Conservation (phyloP, 2,329 filamentous ascomycete genomes). For the Myriosclerotinia curreyana region DNA sequence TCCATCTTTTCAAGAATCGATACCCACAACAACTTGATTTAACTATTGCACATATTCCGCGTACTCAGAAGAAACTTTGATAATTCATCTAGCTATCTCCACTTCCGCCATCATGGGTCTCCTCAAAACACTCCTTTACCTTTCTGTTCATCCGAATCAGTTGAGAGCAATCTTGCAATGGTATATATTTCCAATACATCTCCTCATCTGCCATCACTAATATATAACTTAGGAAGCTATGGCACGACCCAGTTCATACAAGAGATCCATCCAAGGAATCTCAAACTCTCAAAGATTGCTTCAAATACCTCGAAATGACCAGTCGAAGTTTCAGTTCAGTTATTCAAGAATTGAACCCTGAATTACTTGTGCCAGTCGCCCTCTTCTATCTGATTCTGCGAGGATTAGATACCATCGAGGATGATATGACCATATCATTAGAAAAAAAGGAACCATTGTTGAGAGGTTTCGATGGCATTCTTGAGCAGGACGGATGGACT, state of each 20-base stretch:
- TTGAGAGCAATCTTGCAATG: slow-evolving; percentile 85
- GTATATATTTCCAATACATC: slow-evolving; percentile 46
- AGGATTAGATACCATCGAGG: slow-evolving; percentile 95
- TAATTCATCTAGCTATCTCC: neutral
- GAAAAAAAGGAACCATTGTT: slow-evolving; percentile 82
- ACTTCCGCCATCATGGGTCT: slow-evolving; percentile 50
- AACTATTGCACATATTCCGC: neutral
- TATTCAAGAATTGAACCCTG: slow-evolving; percentile 92
- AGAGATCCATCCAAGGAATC: slow-evolving; percentile 75
- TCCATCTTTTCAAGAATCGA: neutral
- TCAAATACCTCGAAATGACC: slow-evolving; percentile 79
- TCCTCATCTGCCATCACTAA: slow-evolving; percentile 23
- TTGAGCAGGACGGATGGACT: slow-evolving; percentile 86
- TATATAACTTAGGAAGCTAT: slow-evolving; percentile 69
- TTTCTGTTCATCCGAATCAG: slow-evolving; percentile 70
- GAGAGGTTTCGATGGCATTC: slow-evolving; percentile 72
- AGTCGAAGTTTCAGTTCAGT: slow-evolving; percentile 91
- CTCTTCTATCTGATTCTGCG: slow-evolving; percentile 93
- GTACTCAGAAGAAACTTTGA: neutral
- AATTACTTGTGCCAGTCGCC: slow-evolving; percentile 83
- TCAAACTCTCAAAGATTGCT: slow-evolving; percentile 74
- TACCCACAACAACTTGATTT: slow-evolving; percentile 4
- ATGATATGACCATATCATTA: slow-evolving; percentile 90
- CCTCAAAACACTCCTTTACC: slow-evolving; percentile 60
- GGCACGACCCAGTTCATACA: slow-evolving; percentile 90